Evolutionary conservation across 805 yeast genomes (phyloP).

Genomic region (Brettanomyces nanus): DNA sequence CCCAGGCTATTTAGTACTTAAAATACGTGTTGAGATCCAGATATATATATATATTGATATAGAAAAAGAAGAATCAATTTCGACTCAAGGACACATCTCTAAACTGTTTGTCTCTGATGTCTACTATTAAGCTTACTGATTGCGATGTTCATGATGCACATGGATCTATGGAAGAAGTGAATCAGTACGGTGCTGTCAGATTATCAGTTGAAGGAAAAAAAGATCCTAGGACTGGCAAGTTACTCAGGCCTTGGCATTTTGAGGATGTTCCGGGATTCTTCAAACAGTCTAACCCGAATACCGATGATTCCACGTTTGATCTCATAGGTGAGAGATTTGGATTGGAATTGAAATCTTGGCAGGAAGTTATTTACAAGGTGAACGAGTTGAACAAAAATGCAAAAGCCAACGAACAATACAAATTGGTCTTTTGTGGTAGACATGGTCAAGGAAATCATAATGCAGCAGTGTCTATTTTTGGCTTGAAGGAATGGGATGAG

Average conservation of each 20-base stretch:
- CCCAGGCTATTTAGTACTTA: too few species aligned
- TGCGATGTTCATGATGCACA: constrained; percentile 24
- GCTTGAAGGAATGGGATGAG: constrained; percentile 46
- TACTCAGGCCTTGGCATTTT: constrained; percentile 36
- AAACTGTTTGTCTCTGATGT: too few species aligned
- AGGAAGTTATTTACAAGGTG: constrained; percentile 25
- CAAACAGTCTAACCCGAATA: constrained; percentile 33
- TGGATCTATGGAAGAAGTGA: constrained; percentile 14
- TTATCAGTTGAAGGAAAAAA: constrained; percentile 9
- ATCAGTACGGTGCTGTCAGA: constrained; percentile 9
- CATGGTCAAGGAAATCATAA: constrained; percentile 71
- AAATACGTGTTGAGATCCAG: too few species aligned
- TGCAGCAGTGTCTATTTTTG: constrained; percentile 44
- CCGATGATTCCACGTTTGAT: constrained; percentile 41
- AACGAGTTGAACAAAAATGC: constrained; percentile 29
- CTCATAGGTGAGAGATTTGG: constrained; percentile 38
- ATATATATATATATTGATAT: too few species aligned
- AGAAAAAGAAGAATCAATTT: too few species aligned
- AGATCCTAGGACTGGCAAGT: constrained; percentile 20
- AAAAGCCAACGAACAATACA: constrained; percentile 32
- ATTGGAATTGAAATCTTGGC: constrained; percentile 33
- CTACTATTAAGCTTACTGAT: constrained; percentile 14
- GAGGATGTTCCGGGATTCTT: constrained; percentile 43
- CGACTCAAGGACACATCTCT: too few species aligned
- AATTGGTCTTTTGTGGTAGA: constrained; percentile 47